These are phyloP conservation scores for Hyaloraphidium curvatum DNA, from an alignment of 192 early-diverging fungal genomes.

Conservation along the genomic window DNA sequence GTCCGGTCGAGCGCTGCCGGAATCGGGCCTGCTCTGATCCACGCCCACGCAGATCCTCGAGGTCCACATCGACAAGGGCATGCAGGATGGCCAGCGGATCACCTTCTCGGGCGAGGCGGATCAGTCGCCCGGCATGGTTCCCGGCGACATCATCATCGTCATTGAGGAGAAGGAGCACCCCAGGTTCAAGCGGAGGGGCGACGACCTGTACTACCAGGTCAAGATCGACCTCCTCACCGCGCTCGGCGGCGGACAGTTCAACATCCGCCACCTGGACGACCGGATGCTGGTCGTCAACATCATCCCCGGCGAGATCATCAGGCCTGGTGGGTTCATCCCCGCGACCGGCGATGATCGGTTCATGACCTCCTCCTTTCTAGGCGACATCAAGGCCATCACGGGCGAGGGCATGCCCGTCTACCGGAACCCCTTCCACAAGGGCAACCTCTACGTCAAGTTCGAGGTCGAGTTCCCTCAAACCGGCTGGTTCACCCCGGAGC, in stretches of 20 bases:
- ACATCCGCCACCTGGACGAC: slow-evolving; percentile 85
- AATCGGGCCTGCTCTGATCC: background rate
- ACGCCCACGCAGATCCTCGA: slow-evolving; percentile 49
- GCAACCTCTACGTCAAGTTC: slow-evolving; percentile 86
- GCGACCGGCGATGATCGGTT: background rate
- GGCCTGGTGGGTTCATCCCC: slow-evolving; percentile 35
- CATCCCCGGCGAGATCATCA: slow-evolving; percentile 84
- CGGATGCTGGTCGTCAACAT: slow-evolving; percentile 72
- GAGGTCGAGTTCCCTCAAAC: slow-evolving; percentile 75
- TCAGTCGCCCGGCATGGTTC: slow-evolving; percentile 77
- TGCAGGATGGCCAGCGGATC: slow-evolving; percentile 91
- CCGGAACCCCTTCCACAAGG: slow-evolving; percentile 50
- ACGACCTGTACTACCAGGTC: slow-evolving; percentile 79
- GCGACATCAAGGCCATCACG: slow-evolving; percentile 56
- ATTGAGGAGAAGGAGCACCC: slow-evolving; percentile 86
- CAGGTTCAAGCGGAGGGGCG: slow-evolving; percentile 81
- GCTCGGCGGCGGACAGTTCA: slow-evolving; percentile 82
- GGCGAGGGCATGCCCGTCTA: slow-evolving; percentile 91
- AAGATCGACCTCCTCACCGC: slow-evolving; percentile 90
- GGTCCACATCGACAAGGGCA: slow-evolving; percentile 95
- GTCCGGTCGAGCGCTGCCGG: background rate
- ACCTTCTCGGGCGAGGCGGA: slow-evolving; percentile 91
- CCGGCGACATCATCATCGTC: slow-evolving; percentile 97
- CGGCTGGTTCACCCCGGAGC: slow-evolving; percentile 55
- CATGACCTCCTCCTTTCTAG: slow-evolving; percentile 9